Base-by-base conservation (phyloP, 2,329 filamentous ascomycete genomes). In the Penicillium sp. region DNA sequence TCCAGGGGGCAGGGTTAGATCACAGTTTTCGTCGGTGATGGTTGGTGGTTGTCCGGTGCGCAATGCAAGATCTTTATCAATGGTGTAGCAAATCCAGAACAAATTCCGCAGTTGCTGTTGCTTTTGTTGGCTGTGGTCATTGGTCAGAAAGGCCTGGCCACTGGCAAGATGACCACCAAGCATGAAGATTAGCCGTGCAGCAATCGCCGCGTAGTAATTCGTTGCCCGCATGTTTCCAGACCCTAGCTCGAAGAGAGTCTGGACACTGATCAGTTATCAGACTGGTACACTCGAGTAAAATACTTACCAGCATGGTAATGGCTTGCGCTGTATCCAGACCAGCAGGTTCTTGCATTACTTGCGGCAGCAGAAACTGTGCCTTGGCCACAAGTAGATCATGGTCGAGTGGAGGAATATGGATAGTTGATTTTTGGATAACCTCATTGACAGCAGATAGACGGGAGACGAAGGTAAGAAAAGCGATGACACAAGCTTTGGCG, bases 41-140 rank as follows among this genome's bases (percentile, higher is more conserved):
- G 70, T 63, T 1, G 79, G 78, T 0, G 78, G 78, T 40, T 79
- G 77, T 0, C 78, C 77, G 0, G 74, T 78, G 3, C 79, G 73
- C 0, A 82, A 65, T 0, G 77, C 68, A 11, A 81, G 69, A n/a
- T 82, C 79, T 51, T 80, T 82, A 55, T 83, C 80, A 9, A 80
- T 63, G 2, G 69, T 69, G 49, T 80, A 82, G 53, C 74, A 75
- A 5, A 81, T 56, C 79, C 80, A 82, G 56, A 82, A 82, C 0
- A 81, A 34, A 41, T 67, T 67, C 5, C 70, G 68, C 4, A 68
- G 46, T 28, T 72, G 67, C 4, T 57, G 42, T 12, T 64, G 60
- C 7, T 49, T 57, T 43, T 58, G 57, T 19, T 50, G 37, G 12
- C 54, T 45, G n/a, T 41, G 56, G 11, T 54, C 52, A 16, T 50